phyloP scores from a whole-genome alignment of 768 basidiomycete genomes.

The Mrakia frigida region DNA sequence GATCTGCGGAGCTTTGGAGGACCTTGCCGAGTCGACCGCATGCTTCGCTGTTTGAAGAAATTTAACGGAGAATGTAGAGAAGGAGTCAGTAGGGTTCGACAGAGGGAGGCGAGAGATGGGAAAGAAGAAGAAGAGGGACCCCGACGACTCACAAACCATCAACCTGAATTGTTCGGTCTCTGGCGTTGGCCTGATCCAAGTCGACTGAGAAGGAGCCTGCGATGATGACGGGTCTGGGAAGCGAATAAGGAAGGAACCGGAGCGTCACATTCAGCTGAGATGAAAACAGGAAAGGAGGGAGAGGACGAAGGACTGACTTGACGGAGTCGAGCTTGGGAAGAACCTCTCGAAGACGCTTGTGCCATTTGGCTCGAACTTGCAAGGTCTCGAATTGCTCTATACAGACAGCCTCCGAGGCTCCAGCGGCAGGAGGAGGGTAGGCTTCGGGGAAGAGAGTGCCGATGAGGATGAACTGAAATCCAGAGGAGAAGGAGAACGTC shows the following conservation, averaged over 20 bases:
- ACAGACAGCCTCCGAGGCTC: too few relatives aligned
- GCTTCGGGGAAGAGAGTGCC: not conserved
- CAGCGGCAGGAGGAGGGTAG: not conserved
- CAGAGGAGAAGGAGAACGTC: not conserved
- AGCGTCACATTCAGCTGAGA: too few relatives aligned
- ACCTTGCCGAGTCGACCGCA: not conserved
- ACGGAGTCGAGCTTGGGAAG: not conserved
- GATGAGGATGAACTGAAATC: not conserved
- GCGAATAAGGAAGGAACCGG: not conserved
- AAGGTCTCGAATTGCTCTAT: not conserved
- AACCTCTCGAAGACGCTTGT: not conserved
- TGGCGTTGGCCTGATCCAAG: not conserved
- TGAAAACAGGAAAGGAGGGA: not conserved
- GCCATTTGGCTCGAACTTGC: not conserved
- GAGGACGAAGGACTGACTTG: not conserved
- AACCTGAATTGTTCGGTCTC: not conserved
- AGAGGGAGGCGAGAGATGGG: not conserved
- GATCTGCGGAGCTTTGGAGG: not conserved
- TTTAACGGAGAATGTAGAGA: not conserved
- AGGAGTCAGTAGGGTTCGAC: not conserved
- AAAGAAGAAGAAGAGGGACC: not conserved
- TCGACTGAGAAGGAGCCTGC: not conserved
- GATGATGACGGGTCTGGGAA: not conserved
- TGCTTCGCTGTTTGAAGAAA: not conserved
- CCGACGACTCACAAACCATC: not conserved